Evolutionary conservation across 805 yeast species (phyloP).

Genomic region (Wickerhamiella azyma): DNA sequence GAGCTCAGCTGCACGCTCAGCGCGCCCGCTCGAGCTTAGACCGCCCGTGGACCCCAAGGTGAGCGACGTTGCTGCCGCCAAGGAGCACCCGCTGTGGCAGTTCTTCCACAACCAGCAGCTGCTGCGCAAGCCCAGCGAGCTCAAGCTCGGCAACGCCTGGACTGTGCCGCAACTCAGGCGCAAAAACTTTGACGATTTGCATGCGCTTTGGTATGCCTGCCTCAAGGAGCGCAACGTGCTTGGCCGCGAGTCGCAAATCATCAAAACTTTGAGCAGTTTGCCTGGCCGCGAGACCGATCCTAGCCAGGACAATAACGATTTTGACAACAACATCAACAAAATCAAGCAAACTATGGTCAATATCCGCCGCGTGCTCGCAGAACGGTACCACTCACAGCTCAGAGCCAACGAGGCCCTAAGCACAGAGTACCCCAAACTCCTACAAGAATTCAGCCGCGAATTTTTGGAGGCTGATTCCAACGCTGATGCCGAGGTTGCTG

Average conservation of each 20-base stretch:
- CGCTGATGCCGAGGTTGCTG: slow-evolving; percentile 48
- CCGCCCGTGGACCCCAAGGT: slow-evolving; percentile 79
- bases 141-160: slow-evolving; percentile 57
- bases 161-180: slow-evolving; percentile 74
- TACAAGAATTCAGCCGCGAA: slow-evolving; percentile 41
- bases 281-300: slow-evolving; percentile 16
- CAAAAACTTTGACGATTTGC: slow-evolving; percentile 84
- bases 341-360: slow-evolving; percentile 57
- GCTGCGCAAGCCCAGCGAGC: slow-evolving; percentile 43
- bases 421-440: slow-evolving; percentile 33
- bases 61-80: slow-evolving; percentile 54
- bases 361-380: slow-evolving; percentile 76
- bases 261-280: slow-evolving; percentile 25
- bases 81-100: slow-evolving; percentile 91
- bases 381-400: slow-evolving; percentile 61
- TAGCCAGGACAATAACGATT: slow-evolving; percentile 14
- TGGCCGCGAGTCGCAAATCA: slow-evolving; percentile 59
- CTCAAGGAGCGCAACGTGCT: slow-evolving; percentile 70
- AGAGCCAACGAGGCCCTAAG: slow-evolving; percentile 34
- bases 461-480: slow-evolving; percentile 44
- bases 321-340: slow-evolving; percentile 28
- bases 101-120: slow-evolving; percentile 59
- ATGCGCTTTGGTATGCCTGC: slow-evolving; percentile 78
- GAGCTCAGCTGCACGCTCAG: slow-evolving; percentile 23
- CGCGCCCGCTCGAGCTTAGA: slow-evolving; percentile 44